phyloP scores from a whole-genome alignment of 2,329 filamentous ascomycete genomes.

The Penicillium frequentans region DNA sequence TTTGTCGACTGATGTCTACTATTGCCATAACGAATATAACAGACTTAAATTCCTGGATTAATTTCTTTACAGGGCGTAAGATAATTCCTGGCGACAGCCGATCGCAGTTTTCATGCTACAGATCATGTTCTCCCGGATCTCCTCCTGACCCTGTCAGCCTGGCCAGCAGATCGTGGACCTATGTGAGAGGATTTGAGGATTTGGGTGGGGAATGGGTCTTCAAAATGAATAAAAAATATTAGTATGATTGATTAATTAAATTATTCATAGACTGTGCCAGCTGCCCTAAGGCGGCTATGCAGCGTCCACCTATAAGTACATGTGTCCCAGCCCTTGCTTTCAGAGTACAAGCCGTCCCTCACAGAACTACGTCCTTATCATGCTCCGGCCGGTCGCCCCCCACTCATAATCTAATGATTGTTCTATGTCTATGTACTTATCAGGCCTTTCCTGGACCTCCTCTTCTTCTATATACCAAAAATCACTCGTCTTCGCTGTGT shows the following conservation, averaged over 20 bases:
- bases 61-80: too few relatives aligned
- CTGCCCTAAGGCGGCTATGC: slow-evolving; percentile 6
- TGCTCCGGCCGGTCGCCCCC: background rate
- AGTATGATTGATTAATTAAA: background rate
- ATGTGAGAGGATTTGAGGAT: too few relatives aligned
- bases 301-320: slow-evolving; percentile 8
- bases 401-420: background rate
- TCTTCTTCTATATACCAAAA: slow-evolving; percentile 6
- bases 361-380: background rate
- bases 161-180: too few relatives aligned
- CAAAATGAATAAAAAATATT: too few relatives aligned
- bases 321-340: slow-evolving; percentile 5
- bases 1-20: too few relatives aligned
- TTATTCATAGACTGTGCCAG: slow-evolving; percentile 9
- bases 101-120: too few relatives aligned
- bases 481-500: slow-evolving; percentile 2
- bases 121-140: too few relatives aligned
- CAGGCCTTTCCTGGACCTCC: slow-evolving; percentile 5
- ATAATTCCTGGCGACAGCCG: too few relatives aligned
- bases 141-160: too few relatives aligned
- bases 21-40: too few relatives aligned
- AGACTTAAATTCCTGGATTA: too few relatives aligned
- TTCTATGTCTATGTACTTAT: slow-evolving; percentile 1
- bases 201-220: too few relatives aligned
- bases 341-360: slow-evolving; percentile 1